Evolutionary conservation across 1,284 basidiomycete genomes (phyloP).

Genomic region (Phellopilus nigrolimitatus): DNA sequence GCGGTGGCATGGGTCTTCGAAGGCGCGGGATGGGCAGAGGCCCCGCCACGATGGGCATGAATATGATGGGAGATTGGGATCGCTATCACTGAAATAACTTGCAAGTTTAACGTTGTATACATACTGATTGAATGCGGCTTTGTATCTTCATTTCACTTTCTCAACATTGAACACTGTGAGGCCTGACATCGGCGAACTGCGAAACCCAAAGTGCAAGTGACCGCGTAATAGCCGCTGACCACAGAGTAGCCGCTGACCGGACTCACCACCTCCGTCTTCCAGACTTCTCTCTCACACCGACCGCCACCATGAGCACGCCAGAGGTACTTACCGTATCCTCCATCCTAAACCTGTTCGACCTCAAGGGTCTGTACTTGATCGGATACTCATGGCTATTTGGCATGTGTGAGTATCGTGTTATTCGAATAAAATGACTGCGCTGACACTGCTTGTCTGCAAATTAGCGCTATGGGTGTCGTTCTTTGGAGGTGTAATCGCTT

Average conservation of each 20-base stretch:
- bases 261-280: too few species aligned
- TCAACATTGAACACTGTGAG: too few species aligned
- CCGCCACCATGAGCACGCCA: slow-evolving; percentile 11
- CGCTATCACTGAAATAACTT: slow-evolving; percentile 15
- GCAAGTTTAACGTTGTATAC: background rate
- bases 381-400: slow-evolving; percentile 61
- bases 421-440: background rate
- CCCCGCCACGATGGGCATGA: slow-evolving; percentile 40
- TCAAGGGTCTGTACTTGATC: slow-evolving; percentile 48
- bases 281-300: slow-evolving; percentile 3
- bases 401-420: slow-evolving; percentile 50
- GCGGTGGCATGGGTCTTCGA: slow-evolving; percentile 7
- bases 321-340: slow-evolving; percentile 32
- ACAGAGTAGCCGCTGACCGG: background rate
- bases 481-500: slow-evolving; percentile 64
- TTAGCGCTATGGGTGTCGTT: slow-evolving; percentile 63
- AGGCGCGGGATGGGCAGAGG: slow-evolving; percentile 23
- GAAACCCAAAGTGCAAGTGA: too few species aligned
- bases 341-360: slow-evolving; percentile 38
- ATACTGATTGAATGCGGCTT: background rate
- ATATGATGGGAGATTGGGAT: slow-evolving; percentile 20
- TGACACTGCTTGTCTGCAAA: slow-evolving; percentile 11
- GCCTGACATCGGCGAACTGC: too few species aligned
- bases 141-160: background rate
- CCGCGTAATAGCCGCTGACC: slow-evolving; percentile 15